phyloP scores from a whole-genome alignment of 2,329 filamentous ascomycete genomes.

The Thyridium curvatum region DNA sequence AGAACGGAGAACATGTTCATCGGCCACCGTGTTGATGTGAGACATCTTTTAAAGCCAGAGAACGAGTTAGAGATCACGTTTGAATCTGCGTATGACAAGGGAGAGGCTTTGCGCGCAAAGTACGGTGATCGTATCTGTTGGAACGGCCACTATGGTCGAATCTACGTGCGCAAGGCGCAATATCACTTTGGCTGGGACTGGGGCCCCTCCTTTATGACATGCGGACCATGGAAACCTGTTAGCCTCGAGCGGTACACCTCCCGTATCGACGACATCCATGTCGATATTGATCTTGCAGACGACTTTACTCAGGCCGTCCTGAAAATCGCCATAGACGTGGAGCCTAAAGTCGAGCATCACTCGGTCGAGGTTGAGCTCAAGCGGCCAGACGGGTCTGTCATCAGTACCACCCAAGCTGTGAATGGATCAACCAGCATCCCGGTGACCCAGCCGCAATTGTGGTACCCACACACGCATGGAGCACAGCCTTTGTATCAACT shows the following conservation, averaged over 20 bases:
- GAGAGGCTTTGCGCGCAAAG: slow-evolving; percentile 8
- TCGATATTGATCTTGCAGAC: too few relatives aligned
- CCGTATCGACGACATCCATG: slow-evolving; percentile 32
- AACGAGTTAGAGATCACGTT: slow-evolving; percentile 52
- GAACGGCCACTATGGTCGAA: background rate
- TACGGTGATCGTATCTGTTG: too few relatives aligned
- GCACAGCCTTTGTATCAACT: slow-evolving; percentile 1
- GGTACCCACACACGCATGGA: slow-evolving; percentile 6
- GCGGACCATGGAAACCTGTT: slow-evolving; percentile 61
- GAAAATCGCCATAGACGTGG: background rate
- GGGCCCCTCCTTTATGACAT: slow-evolving; percentile 54
- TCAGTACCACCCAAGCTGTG: too few relatives aligned
- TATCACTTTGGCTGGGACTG: slow-evolving; percentile 43
- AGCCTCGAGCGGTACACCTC: slow-evolving; percentile 56
- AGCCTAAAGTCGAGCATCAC: too few relatives aligned
- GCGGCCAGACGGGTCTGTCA: too few relatives aligned
- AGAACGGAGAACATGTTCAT: slow-evolving; percentile 60
- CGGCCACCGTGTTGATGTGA: slow-evolving; percentile 49
- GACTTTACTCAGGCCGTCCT: background rate
- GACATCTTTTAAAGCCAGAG: slow-evolving; percentile 22
- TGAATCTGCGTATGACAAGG: slow-evolving; percentile 33
- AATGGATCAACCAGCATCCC: too few relatives aligned
- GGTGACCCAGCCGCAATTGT: background rate
- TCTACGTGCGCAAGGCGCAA: slow-evolving; percentile 35
- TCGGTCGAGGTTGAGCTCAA: too few relatives aligned